Base-by-base conservation (phyloP, 768 basidiomycete species). In the Suillus lakei region DNA sequence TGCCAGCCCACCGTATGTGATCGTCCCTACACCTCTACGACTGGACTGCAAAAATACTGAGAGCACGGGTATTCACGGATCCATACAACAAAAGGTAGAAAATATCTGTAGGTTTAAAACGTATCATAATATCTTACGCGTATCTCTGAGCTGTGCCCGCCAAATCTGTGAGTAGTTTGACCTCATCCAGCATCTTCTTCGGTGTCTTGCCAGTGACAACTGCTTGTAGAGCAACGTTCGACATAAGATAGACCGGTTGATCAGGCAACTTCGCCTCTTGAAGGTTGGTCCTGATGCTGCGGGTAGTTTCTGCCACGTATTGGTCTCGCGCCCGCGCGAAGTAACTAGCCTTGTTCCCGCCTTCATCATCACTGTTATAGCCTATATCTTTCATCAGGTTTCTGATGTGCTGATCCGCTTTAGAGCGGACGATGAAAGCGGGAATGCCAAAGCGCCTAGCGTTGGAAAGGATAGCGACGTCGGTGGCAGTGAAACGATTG, bases 391-490 rank as follows among this genome's bases (percentile, higher is more conserved):
- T 67, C 74, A 74, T 72, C 41, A 66, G 4, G 28, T 74, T 74
- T 26, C 51, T 56, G 39, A 76, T 73, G 34, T 77, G 74, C n/a
- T 71, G 73, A 61, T 80, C 78, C 0, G 79, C 72, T 59, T 81
- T 78, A 18, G 79, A 80, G 2, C 78, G 79, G 26, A 79, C 75
- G 30, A 76, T 72, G 48, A 69, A 70, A 16, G 65, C 63, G 18
- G 75, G 74, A 58, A 77, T 77, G 12, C 69, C 64, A 65, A 67
- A 73, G 15, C 64, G 68, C 13, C 51, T 61, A 64, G 70, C 70
- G 36, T 70, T 72, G 34, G 66, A 53, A 32, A 76, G 67, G 51
- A 76, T 70, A 12, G 75, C 72, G 18, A 69, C 63, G 55, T 74
- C 75, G 16, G 72, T 74, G 46, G 56, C 63, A 21, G 71, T 72